These are phyloP conservation scores for Apiotrichum veenhuisii DNA, from an alignment of 1,284 basidiomycete species.

Conservation along the genomic window DNA sequence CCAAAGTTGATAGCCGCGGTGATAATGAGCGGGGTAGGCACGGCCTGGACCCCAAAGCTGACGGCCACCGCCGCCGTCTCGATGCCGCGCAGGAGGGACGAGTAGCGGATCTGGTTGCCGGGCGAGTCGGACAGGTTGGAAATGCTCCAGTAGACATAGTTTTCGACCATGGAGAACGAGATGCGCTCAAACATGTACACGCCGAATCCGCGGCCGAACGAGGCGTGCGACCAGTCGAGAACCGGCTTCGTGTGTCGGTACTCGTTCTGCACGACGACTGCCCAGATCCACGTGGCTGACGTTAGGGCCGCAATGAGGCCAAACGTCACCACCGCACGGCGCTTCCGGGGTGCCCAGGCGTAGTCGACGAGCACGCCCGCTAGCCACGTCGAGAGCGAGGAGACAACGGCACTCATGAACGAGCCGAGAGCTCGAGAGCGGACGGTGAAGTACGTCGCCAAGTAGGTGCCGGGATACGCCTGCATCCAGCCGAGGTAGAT, in stretches of 20 bases:
- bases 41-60: constrained; percentile 12
- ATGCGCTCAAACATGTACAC: constrained; percentile 16
- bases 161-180: constrained; percentile 4
- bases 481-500: constrained; percentile 5
- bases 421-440: constrained; percentile 5
- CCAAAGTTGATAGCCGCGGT: constrained; percentile 10
- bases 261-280: constrained; percentile 12
- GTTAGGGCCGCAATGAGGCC: neutral
- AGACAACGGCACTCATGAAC: neutral
- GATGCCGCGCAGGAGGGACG: constrained; percentile 13
- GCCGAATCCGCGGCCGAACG: constrained; percentile 15
- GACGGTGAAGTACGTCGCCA: constrained; percentile 7
- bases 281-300: constrained; percentile 14
- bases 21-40: constrained; percentile 9
- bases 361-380: constrained; percentile 11
- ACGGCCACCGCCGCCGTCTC: constrained; percentile 12
- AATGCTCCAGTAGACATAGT: constrained; percentile 15
- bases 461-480: constrained; percentile 7
- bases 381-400: constrained; percentile 16
- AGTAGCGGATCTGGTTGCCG: constrained; percentile 14
- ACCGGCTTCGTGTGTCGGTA: constrained; percentile 8
- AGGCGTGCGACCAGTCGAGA: constrained; percentile 9
- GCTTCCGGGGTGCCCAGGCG: constrained; percentile 5
- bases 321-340: constrained; percentile 5
- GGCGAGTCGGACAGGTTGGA: constrained; percentile 13